phyloP scores from a whole-genome alignment of 176 grass and related monocot genomes.

The Juncus effusus region DNA sequence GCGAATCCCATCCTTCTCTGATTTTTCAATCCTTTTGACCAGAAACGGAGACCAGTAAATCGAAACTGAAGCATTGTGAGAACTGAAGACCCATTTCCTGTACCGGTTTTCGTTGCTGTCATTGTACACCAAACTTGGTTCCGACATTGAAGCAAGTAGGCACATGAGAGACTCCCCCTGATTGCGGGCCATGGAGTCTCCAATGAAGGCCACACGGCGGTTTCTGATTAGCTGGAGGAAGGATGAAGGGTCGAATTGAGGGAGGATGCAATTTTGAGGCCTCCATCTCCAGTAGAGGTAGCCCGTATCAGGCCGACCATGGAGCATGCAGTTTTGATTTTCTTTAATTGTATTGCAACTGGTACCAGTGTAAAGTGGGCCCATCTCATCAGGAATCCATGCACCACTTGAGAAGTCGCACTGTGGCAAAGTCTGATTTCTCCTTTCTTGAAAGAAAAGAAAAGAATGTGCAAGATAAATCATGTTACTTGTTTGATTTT shows the following conservation, averaged over 20 bases:
- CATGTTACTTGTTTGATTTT: not conserved
- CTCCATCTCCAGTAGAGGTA: slow-evolving; percentile 80
- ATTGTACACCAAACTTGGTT: slow-evolving; percentile 42
- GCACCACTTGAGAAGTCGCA: slow-evolving; percentile 65
- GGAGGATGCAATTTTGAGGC: slow-evolving; percentile 49
- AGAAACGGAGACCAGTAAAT: slow-evolving; percentile 87
- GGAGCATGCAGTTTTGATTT: slow-evolving; percentile 84
- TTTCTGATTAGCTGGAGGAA: slow-evolving; percentile 49
- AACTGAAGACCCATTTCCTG: slow-evolving; percentile 60
- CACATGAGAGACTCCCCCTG: slow-evolving; percentile 75
- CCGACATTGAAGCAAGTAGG: slow-evolving; percentile 47
- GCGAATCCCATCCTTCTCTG: slow-evolving; percentile 38
- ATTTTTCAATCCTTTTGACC: slow-evolving; percentile 54
- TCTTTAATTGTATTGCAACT: slow-evolving; percentile 75
- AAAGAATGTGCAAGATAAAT: not conserved
- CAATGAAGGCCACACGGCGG: slow-evolving; percentile 69
- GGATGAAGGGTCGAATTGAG: slow-evolving; percentile 45
- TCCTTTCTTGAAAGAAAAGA: slow-evolving; percentile 22
- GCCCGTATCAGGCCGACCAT: slow-evolving; percentile 70
- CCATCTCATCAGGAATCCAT: slow-evolving; percentile 50
- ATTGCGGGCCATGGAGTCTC: slow-evolving; percentile 84
- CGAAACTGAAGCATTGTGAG: slow-evolving; percentile 59
- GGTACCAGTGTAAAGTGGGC: slow-evolving; percentile 51
- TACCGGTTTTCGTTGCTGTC: slow-evolving; percentile 48
- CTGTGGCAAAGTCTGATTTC: not conserved